Evolutionary conservation across 2,329 filamentous ascomycete species (phyloP), one percentile per base, ranked within the genome.

Genomic region (Cladophialophora chaetospira): DNA sequence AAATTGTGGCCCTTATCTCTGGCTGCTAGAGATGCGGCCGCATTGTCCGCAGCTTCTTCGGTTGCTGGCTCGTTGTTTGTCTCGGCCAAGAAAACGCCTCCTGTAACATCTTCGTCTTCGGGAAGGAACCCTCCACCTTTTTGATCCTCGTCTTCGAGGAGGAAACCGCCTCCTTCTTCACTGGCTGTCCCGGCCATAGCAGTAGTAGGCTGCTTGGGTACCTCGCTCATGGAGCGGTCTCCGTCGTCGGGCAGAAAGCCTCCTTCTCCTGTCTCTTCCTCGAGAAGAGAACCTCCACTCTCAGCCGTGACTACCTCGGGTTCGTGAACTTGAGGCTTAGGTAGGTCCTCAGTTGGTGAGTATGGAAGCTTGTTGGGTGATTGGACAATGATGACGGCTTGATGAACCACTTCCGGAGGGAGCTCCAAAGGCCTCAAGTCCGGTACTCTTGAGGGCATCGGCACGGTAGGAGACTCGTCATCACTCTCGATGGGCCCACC

Each of bases 91-190:
- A 21, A 45, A 29, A 65, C 17, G 43, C 68, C 35, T n/a, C 31
- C 2, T 17, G 3, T 33, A 17, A 19, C 33, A 6, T 52, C 38
- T n/a, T 58, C 42, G 28, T 66, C 55, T 28, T 62, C 57, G 19
- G 29, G 43, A 28, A 67, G 15, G 44, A 69, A 64, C 11, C 64
- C 64, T 36, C 66, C 61, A 40, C 51, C 60, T 57, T 56, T 47
- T 36, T 60, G 45, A 38, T 57, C 38, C 25, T 55, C 52, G 47
- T 62, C 50, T 55, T 38, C 23, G 48, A 73, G 68, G 28, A 76
- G 61, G 57, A 77, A 75, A 4, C 79, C 79, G 28, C 76, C 79
- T 58, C 72, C 73, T 53, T 67, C 68, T 60, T 38, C 23, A 28
- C 71, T 46, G 63, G 56, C 31, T 23, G 29, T 33, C n/a, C n/a